Evolutionary conservation across 441 rosid genomes (phyloP).

Genomic region (Viola pubescens): DNA sequence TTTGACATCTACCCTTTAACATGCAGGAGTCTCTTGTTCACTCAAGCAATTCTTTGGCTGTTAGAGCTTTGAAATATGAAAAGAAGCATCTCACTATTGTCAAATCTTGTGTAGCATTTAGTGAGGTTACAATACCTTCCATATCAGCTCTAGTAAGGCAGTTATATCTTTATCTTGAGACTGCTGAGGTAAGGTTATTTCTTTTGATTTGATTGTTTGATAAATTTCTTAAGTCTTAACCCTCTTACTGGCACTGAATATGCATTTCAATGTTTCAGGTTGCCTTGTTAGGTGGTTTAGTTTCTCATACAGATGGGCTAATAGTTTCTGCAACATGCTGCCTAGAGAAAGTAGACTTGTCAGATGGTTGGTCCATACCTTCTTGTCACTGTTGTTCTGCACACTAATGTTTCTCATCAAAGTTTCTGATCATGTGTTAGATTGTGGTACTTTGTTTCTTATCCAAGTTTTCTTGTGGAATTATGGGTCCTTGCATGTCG

Average conservation of each 20-base stretch:
- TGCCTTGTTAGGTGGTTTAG: constrained; percentile 63
- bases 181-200: constrained; percentile 63
- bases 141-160: constrained; percentile 44
- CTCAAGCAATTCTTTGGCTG: constrained; percentile 66
- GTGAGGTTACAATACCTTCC: constrained; percentile 80
- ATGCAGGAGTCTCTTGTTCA: constrained; percentile 80
- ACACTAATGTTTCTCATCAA: too few species aligned
- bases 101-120: constrained; percentile 80
- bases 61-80: constrained; percentile 52
- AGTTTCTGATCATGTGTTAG: not conserved
- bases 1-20: not conserved
- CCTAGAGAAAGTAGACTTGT: constrained; percentile 35
- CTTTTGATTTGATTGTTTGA: constrained; percentile 14
- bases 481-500: not conserved
- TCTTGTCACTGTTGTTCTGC: not conserved
- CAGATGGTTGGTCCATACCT: constrained; percentile 47
- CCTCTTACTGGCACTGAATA: constrained; percentile 7
- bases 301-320: constrained; percentile 72
- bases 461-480: too few species aligned
- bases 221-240: constrained; percentile 6
- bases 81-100: constrained; percentile 39
- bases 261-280: constrained; percentile 40
- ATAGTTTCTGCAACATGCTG: constrained; percentile 52
- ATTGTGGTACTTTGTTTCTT: too few species aligned
- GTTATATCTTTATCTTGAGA: constrained; percentile 72